These are phyloP conservation scores for Microsporum canis DNA, from an alignment of 2,329 filamentous ascomycete genomes.

Conservation along the genomic window DNA sequence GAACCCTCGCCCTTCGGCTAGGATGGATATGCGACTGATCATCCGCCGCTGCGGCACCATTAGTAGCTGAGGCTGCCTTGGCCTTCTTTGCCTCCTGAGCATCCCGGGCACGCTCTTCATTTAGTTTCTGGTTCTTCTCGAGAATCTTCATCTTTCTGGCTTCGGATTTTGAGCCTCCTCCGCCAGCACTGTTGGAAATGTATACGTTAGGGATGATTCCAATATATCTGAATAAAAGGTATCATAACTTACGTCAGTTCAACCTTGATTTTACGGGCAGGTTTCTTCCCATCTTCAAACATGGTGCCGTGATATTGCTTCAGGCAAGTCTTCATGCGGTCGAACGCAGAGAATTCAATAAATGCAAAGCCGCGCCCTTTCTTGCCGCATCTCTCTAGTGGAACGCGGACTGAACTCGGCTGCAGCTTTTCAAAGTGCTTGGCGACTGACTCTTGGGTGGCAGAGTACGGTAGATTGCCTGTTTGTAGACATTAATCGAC, in stretches of 20 bases:
- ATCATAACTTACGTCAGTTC: constrained; percentile 61
- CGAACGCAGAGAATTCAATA: constrained; percentile 75
- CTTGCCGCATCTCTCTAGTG: constrained; percentile 52
- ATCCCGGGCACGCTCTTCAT: constrained; percentile 51
- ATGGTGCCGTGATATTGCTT: constrained; percentile 79
- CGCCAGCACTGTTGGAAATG: constrained; percentile 51
- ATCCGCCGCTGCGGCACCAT: neutral
- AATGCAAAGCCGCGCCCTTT: constrained; percentile 71
- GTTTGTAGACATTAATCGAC: constrained; percentile 15
- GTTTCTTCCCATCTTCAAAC: constrained; percentile 50
- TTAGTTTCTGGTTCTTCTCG: constrained; percentile 74
- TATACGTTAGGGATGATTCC: neutral
- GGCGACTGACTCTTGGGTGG: constrained; percentile 56
- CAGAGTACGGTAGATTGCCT: constrained; percentile 82
- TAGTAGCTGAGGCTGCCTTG: neutral
- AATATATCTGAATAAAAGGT: neutral
- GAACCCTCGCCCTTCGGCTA: constrained; percentile 10
- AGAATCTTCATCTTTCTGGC: constrained; percentile 64
- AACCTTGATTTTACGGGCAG: constrained; percentile 71
- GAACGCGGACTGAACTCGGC: constrained; percentile 59
- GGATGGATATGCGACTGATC: constrained; percentile 10
- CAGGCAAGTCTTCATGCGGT: constrained; percentile 85
- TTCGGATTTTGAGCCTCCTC: constrained; percentile 67
- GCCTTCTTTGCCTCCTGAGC: constrained; percentile 38
- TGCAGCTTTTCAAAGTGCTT: constrained; percentile 68